Evolutionary conservation across 2,329 filamentous ascomycete species (phyloP), one percentile per base, ranked within the genome.

Genomic region (Neofusicoccum umdonicola): DNA sequence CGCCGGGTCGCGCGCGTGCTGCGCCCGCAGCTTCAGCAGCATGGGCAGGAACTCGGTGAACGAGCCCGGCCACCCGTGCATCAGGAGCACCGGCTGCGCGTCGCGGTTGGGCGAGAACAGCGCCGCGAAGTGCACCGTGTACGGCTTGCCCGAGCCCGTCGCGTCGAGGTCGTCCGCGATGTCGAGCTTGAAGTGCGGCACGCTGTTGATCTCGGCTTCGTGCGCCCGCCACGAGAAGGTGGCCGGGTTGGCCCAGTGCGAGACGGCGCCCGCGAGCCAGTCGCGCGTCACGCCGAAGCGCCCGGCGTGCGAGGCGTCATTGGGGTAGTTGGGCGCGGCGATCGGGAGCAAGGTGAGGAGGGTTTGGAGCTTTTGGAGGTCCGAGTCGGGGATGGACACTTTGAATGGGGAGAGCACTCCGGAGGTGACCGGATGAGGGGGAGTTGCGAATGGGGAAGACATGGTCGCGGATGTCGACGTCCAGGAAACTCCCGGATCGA

Each of bases 11-110:
- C 82, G 76, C 0, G 78, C 77, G 68, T 86, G 87, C 65, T 82
- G 81, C 6, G 76, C 69, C 37, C 70, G 72, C 4, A 88, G 71
- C 9, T 82, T 48, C 0, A 78, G 70, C 44, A 87, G 70, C 44
- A 86, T 77, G 1, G 80, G 80, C 4, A 88, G 71, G 69, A 88
- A 88, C 67, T 88, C 87, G 4, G 84, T 70, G 66, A 87, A 84
- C 4, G 78, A 80, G 6, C 75, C 75, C 0, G 85, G 85, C 84
- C 84, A 88, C 35, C 85, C 85, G 68, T 88, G 85, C 63, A 85
- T 70, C 50, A 85, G 77, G 3, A 83, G 66, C 15, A 87, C 69
- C 0, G 85, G 85, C 4, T 83, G 74, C 0, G 85, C 86, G 67
- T 84, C 80, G 3, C 74, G 67, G 39, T 81, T 82, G 62, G 80